Conservation (phyloP, 371 early-diverging fungal genomes). For the Mucor plumbeus region DNA sequence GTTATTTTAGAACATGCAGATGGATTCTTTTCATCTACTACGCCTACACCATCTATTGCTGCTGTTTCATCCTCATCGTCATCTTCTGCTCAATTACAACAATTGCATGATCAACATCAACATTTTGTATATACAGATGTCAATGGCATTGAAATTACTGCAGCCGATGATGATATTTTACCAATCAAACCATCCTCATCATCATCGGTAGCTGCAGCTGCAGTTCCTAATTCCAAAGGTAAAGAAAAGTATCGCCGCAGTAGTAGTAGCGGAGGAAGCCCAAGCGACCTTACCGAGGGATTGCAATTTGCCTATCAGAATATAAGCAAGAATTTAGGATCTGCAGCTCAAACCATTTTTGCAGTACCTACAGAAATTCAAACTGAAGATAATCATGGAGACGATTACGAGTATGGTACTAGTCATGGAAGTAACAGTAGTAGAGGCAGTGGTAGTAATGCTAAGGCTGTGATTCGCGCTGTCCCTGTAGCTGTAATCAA, state of each 20-base stretch:
- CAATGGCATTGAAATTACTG: slow-evolving; percentile 9
- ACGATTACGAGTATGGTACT: neutral
- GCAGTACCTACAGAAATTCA: slow-evolving; percentile 81
- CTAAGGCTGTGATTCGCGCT: slow-evolving; percentile 80
- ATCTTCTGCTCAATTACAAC: neutral
- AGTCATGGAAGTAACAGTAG: slow-evolving; percentile 8
- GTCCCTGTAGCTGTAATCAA: slow-evolving; percentile 94
- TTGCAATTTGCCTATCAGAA: slow-evolving; percentile 82
- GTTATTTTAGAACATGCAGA: slow-evolving; percentile 91
- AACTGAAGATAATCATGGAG: neutral
- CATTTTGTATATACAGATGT: slow-evolving; percentile 26
- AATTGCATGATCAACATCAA: slow-evolving; percentile 9
- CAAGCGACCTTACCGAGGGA: slow-evolving; percentile 79
- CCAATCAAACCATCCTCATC: neutral
- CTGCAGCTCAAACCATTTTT: slow-evolving; percentile 86
- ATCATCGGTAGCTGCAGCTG: neutral
- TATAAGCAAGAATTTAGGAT: slow-evolving; percentile 75
- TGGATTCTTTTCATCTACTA: slow-evolving; percentile 64
- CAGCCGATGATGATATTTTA: neutral
- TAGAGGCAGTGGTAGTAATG: neutral
- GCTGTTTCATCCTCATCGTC: neutral
- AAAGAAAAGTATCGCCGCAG: slow-evolving; percentile 3
- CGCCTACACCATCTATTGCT: neutral
- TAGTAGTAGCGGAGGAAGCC: slow-evolving; percentile 2
- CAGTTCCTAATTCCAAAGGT: neutral